Base-by-base conservation (phyloP, 228 moss, liverwort and hornwort genomes). In the Sphagnum magellanicum region DNA sequence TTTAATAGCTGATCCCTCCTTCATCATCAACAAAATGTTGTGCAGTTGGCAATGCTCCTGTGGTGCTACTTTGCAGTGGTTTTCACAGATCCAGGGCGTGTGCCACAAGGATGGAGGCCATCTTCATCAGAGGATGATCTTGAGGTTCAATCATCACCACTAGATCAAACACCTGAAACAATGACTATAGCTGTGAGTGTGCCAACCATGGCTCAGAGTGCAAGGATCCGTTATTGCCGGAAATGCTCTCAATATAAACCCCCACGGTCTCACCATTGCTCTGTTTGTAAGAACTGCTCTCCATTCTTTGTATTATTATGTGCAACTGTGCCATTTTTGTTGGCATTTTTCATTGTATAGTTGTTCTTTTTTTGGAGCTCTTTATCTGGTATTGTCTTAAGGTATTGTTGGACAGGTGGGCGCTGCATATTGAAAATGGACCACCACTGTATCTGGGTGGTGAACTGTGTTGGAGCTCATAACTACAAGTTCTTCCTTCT, bases 391-490 rank as follows among this genome's bases (percentile, higher is more conserved):
- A 32, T 32, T 32, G 2, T 32, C 32, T 32, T 32, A 32, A 32
- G 32, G 32, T 32, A 32, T 32, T 32, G 32, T 32, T 72, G 65
- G 51, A 62, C 68, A 86, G 85, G 85, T 75, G 91, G 91, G 64
- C 84, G 97, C 12, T 97, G 97, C 78, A 93, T 97, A 48, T 68
- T 97, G 83, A 97, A 97, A 84, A 97, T 97, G 97, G 97, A 97
- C 74, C 97, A 97, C 73, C 97, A 97, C 77, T 97, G 93, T 67
- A 91, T 93, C 12, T 97, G 97, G 97, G 97, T 97, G 72, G 97
- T 97, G n/a, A 97, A 97, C 67, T 97, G 97, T 69, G 93, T 97
- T n/a, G 97, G 97, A 57, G 97, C 97, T 68, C 83, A 90, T 53
- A 97, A 97, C 60, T 97, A 97, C 59, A 97, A 97, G 73, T 91